Percentiles rank a stretch among this genome's conserved stretches.
Evolutionary conservation across 176 grass and related monocot genomes (phyloP).

Genomic region (Thinopyrum elongatum): DNA sequence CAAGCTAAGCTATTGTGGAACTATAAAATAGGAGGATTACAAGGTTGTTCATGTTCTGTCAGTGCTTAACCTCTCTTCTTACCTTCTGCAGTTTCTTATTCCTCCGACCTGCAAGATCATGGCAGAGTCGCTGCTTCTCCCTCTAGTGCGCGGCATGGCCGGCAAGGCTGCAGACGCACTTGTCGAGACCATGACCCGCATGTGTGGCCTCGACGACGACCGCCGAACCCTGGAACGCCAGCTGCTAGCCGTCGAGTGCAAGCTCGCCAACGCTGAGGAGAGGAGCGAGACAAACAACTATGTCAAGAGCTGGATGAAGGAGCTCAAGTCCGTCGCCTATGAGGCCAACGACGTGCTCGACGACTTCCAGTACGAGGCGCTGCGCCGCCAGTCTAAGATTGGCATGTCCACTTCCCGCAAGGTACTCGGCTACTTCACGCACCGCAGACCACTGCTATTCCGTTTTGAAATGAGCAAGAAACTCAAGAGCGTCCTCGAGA

Average conservation of each 20-base stretch:
- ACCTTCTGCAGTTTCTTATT: no score
- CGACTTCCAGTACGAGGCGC: slow-evolving; percentile 29
- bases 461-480: not conserved
- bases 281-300: not conserved
- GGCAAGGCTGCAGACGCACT: not conserved
- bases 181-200: not conserved
- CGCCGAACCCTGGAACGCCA: not conserved
- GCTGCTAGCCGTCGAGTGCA: not conserved
- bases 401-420: not conserved
- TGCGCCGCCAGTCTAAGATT: not conserved
- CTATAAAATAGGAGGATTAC: no score
- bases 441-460: not conserved
- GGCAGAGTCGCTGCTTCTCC: not conserved
- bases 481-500: not conserved
- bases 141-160: not conserved
- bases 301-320: not conserved
- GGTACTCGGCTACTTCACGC: not conserved
- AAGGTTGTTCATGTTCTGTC: no score
- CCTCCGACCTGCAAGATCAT: not conserved
- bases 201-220: not conserved
- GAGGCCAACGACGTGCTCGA: slow-evolving; percentile 48
- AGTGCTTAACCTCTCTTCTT: no score
- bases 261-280: not conserved
- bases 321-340: slow-evolving; percentile 27
- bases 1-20: no score